phyloP scores from a whole-genome alignment of 768 basidiomycete genomes.

The Cubamyces sp. region DNA sequence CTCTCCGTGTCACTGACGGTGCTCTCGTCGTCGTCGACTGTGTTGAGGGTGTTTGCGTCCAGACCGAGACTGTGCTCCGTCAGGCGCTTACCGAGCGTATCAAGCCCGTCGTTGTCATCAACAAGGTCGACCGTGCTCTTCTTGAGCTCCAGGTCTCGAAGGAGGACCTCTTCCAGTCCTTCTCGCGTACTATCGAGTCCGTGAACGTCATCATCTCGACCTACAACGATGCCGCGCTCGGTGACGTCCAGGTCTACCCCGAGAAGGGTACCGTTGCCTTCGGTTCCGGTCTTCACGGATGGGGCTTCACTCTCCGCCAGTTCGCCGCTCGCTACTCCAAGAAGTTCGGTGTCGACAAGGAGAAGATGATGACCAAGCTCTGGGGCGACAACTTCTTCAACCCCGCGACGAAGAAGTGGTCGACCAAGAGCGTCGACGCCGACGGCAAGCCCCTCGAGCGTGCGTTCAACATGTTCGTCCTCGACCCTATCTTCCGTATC shows the following conservation, averaged over 20 bases:
- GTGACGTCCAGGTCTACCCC: conserved; percentile 99
- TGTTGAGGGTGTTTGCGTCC: conserved; percentile 99
- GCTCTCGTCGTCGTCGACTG: conserved; percentile 99
- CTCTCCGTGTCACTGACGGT: conserved; percentile 99
- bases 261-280: conserved; percentile 98
- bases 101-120: conserved; percentile 99
- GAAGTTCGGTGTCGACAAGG: conserved; percentile 98
- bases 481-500: conserved; percentile 98
- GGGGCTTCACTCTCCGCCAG: conserved; percentile 99
- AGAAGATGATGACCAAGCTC: conserved; percentile 96
- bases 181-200: conserved; percentile 95
- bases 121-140: conserved; percentile 99
- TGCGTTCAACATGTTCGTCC: conserved; percentile 97
- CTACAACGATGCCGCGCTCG: conserved; percentile 91
- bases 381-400: conserved; percentile 99
- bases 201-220: conserved; percentile 99
- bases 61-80: conserved; percentile 98
- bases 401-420: conserved; percentile 95
- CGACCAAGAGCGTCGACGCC: conserved; percentile 70
- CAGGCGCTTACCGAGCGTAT: conserved; percentile 98
- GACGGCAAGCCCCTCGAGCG: conserved; percentile 95
- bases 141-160: conserved; percentile 97
- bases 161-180: conserved; percentile 97
- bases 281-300: conserved; percentile 98
- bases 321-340: conserved; percentile 94